Percentiles rank a stretch among this genome's conserved stretches.
Evolutionary conservation across 768 basidiomycete genomes (phyloP).

Genomic region (Chalciporus chontae): DNA sequence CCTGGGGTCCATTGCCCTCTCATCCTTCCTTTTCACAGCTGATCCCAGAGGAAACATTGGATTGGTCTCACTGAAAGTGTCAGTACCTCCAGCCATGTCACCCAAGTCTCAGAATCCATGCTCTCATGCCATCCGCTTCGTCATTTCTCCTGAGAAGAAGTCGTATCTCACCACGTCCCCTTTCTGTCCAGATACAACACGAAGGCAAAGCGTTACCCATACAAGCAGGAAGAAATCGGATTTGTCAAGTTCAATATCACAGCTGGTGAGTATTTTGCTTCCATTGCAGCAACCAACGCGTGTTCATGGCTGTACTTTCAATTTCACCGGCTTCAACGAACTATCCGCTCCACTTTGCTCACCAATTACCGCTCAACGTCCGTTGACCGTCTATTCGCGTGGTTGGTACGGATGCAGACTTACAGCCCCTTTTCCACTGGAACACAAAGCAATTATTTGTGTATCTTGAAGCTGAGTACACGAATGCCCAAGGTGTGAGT

Average conservation of each 20-base stretch:
- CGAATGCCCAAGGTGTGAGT: constrained; percentile 67
- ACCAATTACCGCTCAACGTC: constrained; percentile 15
- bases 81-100: constrained; percentile 26
- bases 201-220: constrained; percentile 52
- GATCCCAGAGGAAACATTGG: constrained; percentile 54
- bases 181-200: constrained; percentile 39
- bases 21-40: constrained; percentile 63
- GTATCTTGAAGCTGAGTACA: constrained; percentile 83
- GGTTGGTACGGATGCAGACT: constrained; percentile 44
- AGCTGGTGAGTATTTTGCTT: constrained; percentile 54
- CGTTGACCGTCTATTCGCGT: constrained; percentile 1
- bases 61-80: constrained; percentile 77
- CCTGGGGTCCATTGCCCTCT: constrained; percentile 66
- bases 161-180: constrained; percentile 9
- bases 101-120: constrained; percentile 2
- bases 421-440: constrained; percentile 86
- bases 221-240: constrained; percentile 68
- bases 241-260: constrained; percentile 79
- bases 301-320: constrained; percentile 28
- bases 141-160: constrained; percentile 12
- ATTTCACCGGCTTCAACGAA: constrained; percentile 15
- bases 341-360: constrained; percentile 6
- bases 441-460: constrained; percentile 95
- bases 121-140: constrained; percentile 3
- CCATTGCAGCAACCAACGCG: constrained; percentile 23